Evolutionary conservation across 1,284 basidiomycete genomes (phyloP), one percentile per base, ranked within the genome.

Genomic region (Heterobasidion parviporum): DNA sequence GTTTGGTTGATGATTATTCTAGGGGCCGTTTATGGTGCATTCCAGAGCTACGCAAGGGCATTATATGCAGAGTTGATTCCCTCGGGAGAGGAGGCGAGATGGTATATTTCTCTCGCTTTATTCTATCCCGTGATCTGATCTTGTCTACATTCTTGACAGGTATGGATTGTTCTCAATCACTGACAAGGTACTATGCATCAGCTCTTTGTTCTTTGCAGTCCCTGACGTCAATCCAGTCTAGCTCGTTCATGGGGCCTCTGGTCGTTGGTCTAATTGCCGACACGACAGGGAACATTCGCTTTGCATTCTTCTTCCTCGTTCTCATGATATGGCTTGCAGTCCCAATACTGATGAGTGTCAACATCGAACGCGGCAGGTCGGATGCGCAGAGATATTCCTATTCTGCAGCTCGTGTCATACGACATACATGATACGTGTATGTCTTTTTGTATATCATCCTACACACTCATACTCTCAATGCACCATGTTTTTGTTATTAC

Each of bases 201-300:
- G 3, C n/a, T 52, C 14, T 15, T 45, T 32, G 51, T 6, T 3
- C n/a, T 35, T 43, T n/a, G 10, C 35, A 32, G n/a, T 4, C n/a
- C 49, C 55, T 32, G 14, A 52, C 54, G 7, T 20, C 6, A 9
- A 18, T 61, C 35, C 70, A 92, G 83, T 92, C 89, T 14, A 87
- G 85, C 56, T 92, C 89, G 8, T 96, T 95, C 68, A 70, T 96
- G n/a, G 92, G 92, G 0, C 92, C 92, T 2, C 74, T 92, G 3
- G 73, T 91, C 20, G 92, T 97, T 1, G 93, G 92, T 0, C 62
- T 93, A 45, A 90, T 97, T 50, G 83, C 92, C 0, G 92, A 95
- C 65, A 69, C 76, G 49, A 94, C 91, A 0, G 92, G 92, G 2
- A 91, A 95, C 68, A 94, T 96, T 56, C 86, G 93, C 16, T 89